Conservation (phyloP, 2,329 filamentous ascomycete genomes). For the Sporothrix schenckii region DNA sequence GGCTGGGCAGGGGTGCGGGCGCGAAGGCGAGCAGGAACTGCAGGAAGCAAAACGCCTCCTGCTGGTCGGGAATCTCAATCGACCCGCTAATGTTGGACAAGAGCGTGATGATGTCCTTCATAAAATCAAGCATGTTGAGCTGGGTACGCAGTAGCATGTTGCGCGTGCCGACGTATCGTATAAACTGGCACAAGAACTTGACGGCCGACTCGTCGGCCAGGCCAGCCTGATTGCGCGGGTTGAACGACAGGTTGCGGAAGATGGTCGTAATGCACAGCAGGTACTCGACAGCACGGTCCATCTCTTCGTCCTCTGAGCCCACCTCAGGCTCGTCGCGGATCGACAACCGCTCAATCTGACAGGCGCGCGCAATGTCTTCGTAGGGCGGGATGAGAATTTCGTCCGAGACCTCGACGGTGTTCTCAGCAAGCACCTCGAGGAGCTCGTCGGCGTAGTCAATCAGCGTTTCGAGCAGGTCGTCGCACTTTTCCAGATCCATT, state of each 20-base stretch:
- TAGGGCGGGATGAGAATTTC: slow-evolving; percentile 81
- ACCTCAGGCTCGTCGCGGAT: slow-evolving; percentile 74
- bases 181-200: slow-evolving; percentile 79
- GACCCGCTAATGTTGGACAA: slow-evolving; percentile 84
- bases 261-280: slow-evolving; percentile 91
- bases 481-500: slow-evolving; percentile 70
- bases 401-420: slow-evolving; percentile 83
- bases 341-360: slow-evolving; percentile 70
- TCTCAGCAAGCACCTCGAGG: slow-evolving; percentile 78
- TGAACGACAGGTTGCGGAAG: slow-evolving; percentile 88
- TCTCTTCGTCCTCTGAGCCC: slow-evolving; percentile 75
- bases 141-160: slow-evolving; percentile 82
- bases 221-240: slow-evolving; percentile 69
- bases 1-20: slow-evolving; percentile 70
- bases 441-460: slow-evolving; percentile 91
- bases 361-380: slow-evolving; percentile 83
- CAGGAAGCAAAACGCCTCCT: slow-evolving; percentile 83
- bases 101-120: slow-evolving; percentile 91
- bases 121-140: slow-evolving; percentile 87
- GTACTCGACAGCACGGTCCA: slow-evolving; percentile 83
- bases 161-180: slow-evolving; percentile 84
- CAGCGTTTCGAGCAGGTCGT: slow-evolving; percentile 84
- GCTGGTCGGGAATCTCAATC: slow-evolving; percentile 79
- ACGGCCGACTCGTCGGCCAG: slow-evolving; percentile 78
- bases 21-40: slow-evolving; percentile 91